Percentiles rank a stretch among this genome's conserved stretches.
phyloP scores from a whole-genome alignment of 1,139 yeast genomes.

The Yamadazyma atlantica region DNA sequence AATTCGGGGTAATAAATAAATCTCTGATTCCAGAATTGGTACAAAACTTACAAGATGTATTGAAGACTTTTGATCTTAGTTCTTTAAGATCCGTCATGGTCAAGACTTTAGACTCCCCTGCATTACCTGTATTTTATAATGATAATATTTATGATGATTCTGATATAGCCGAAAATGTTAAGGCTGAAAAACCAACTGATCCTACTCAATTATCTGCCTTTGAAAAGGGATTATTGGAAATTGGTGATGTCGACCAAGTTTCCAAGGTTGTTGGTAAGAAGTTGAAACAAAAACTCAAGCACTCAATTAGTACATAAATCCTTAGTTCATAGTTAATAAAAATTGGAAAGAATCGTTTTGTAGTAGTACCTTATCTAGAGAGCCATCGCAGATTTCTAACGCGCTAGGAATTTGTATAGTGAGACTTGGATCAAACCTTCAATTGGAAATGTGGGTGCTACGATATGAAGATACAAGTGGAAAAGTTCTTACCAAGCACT shows the following conservation, averaged over 20 bases:
- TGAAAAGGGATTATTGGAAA: constrained; percentile 77
- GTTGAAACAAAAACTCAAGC: constrained; percentile 20
- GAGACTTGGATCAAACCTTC: too few relatives aligned
- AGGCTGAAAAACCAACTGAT: constrained; percentile 21
- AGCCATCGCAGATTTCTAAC: too few relatives aligned
- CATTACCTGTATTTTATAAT: constrained; percentile 77
- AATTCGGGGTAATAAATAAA: constrained; percentile 60
- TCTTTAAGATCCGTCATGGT: constrained; percentile 60
- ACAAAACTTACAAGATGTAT: constrained; percentile 59
- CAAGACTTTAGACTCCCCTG: constrained; percentile 73
- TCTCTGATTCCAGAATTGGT: constrained; percentile 32
- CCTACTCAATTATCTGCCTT: constrained; percentile 53
- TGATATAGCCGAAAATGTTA: constrained; percentile 26
- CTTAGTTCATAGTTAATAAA: neutral
- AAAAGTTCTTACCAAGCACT: constrained; percentile 5
- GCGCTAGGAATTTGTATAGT: too few relatives aligned
- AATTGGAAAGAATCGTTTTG: neutral
- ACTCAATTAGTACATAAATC: constrained; percentile 3
- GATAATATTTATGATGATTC: constrained; percentile 52
- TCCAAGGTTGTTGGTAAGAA: constrained; percentile 46
- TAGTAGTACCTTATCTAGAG: too few relatives aligned
- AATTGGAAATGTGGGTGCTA: constrained; percentile 11
- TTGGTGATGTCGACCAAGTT: constrained; percentile 71
- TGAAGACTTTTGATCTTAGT: constrained; percentile 45
- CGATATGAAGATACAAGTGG: constrained; percentile 9